These are phyloP conservation scores for Psilocybe cyanescens DNA, from an alignment of 768 basidiomycete species.

Conservation along the genomic window DNA sequence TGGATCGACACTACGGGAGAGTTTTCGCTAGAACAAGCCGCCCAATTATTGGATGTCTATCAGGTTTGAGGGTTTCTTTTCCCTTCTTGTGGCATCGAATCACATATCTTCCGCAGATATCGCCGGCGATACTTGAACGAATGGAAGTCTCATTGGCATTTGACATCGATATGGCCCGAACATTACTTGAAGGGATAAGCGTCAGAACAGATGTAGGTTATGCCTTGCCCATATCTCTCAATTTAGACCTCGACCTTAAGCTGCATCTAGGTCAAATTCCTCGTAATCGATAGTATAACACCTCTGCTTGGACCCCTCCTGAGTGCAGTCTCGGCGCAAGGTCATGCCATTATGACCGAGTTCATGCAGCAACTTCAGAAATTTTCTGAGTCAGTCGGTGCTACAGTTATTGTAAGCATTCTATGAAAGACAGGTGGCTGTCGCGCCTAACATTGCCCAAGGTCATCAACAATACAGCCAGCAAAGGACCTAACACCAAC, in stretches of 20 bases:
- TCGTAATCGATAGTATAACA: constrained; percentile 72
- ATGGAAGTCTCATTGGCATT: constrained; percentile 2
- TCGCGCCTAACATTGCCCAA: constrained; percentile 27
- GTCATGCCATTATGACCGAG: constrained; percentile 73
- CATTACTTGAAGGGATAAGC: background rate
- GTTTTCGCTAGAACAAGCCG: constrained; percentile 57
- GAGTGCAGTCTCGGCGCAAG: constrained; percentile 70
- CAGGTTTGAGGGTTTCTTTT: constrained; percentile 16
- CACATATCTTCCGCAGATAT: background rate
- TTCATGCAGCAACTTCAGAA: constrained; percentile 69
- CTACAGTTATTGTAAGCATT: constrained; percentile 58
- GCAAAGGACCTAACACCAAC: constrained; percentile 19
- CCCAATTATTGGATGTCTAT: constrained; percentile 36
- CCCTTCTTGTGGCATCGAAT: background rate
- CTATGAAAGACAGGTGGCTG: background rate
- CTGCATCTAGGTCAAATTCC: constrained; percentile 35
- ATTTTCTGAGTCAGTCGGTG: constrained; percentile 44
- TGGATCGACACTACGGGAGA: constrained; percentile 81
- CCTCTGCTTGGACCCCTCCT: constrained; percentile 65
- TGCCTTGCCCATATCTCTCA: background rate
- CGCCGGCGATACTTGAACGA: background rate
- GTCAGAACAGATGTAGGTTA: background rate
- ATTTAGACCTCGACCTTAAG: constrained; percentile 2
- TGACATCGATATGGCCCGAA: background rate
- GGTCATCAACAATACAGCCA: constrained; percentile 66